Evolutionary conservation across 2,329 filamentous ascomycete species (phyloP).

Genomic region (Aspergillus sp.): DNA sequence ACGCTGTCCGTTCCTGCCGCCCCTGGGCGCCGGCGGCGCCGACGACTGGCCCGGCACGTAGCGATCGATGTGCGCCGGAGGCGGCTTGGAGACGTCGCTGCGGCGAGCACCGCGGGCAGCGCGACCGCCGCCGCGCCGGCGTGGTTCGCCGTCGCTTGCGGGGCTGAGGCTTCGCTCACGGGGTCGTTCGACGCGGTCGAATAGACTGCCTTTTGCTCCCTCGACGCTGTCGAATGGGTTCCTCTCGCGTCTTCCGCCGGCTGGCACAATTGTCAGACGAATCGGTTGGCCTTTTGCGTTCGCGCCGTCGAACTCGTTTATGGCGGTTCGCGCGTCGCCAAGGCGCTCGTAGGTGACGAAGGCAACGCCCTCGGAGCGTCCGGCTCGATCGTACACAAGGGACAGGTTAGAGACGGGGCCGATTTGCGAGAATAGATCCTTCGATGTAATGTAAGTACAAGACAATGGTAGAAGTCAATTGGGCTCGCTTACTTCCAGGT

Average conservation of each 20-base stretch:
- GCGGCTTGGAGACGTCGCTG: conserved; percentile 46
- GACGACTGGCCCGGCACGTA: conserved; percentile 59
- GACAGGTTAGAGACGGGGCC: conserved; percentile 61
- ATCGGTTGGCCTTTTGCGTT: conserved; percentile 88
- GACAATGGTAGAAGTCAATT: too few relatives aligned
- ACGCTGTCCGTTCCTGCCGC: conserved; percentile 41
- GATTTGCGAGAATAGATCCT: conserved; percentile 75
- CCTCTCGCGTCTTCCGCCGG: conserved; percentile 24
- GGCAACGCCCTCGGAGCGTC: conserved; percentile 75
- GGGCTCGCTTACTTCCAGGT: conserved; percentile 56
- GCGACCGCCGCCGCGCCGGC: conserved; percentile 34
- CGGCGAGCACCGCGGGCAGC: conserved; percentile 38
- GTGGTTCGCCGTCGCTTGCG: conserved; percentile 30
- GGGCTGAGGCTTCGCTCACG: conserved; percentile 32
- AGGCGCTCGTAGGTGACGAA: conserved; percentile 68
- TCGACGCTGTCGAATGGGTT: conserved; percentile 44
- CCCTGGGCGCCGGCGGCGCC: conserved; percentile 32
- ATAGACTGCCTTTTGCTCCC: conserved; percentile 52
- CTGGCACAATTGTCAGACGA: conserved; percentile 57
- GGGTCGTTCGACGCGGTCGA: conserved; percentile 49
- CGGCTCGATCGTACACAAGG: conserved; percentile 75
- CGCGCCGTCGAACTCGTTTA: conserved; percentile 75
- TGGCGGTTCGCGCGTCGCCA: conserved; percentile 63
- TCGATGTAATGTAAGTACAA: too few relatives aligned
- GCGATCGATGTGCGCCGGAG: conserved; percentile 63